Conservation (phyloP, 2,329 filamentous ascomycete species). For the Microcera coccophila region DNA sequence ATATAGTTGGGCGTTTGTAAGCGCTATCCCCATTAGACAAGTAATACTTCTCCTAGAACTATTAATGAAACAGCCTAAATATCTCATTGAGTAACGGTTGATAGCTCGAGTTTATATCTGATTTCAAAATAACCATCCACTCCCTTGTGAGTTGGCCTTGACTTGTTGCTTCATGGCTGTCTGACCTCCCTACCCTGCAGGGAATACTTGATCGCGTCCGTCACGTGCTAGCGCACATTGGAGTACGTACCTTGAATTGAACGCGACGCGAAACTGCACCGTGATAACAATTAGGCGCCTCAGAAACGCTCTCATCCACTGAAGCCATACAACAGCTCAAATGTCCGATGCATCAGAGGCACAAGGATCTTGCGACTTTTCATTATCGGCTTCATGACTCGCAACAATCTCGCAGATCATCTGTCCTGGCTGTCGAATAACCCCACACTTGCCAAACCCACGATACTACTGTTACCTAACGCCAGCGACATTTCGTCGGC, state of each 20-base stretch:
- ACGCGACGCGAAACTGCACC: constrained; percentile 29
- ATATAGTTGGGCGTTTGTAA: neutral
- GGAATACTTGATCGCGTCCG: neutral
- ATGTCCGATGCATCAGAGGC: constrained; percentile 23
- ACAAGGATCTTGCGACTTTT: constrained; percentile 21
- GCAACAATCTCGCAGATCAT: constrained; percentile 57
- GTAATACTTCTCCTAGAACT: neutral
- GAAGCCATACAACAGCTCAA: constrained; percentile 9
- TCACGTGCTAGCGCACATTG: constrained; percentile 28
- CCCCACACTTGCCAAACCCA: constrained; percentile 39
- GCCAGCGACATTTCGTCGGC: constrained; percentile 25
- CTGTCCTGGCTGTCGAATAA: constrained; percentile 55
- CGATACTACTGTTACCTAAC: constrained; percentile 37
- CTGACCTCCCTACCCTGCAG: neutral
- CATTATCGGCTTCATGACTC: constrained; percentile 53
- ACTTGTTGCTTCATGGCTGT: too few relatives aligned
- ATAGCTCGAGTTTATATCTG: neutral
- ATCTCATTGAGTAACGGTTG: neutral
- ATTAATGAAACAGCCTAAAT: neutral
- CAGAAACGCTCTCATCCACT: constrained; percentile 9
- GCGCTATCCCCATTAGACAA: too few relatives aligned
- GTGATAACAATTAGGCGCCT: constrained; percentile 22
- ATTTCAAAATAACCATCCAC: too few relatives aligned
- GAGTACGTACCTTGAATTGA: constrained; percentile 36
- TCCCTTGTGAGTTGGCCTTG: too few relatives aligned